A percentile compares a stretch with the other conserved stretches of the same genome.
These are phyloP conservation scores for Ogataea sp. DNA, from an alignment of 805 yeast species.

Conservation along the genomic window DNA sequence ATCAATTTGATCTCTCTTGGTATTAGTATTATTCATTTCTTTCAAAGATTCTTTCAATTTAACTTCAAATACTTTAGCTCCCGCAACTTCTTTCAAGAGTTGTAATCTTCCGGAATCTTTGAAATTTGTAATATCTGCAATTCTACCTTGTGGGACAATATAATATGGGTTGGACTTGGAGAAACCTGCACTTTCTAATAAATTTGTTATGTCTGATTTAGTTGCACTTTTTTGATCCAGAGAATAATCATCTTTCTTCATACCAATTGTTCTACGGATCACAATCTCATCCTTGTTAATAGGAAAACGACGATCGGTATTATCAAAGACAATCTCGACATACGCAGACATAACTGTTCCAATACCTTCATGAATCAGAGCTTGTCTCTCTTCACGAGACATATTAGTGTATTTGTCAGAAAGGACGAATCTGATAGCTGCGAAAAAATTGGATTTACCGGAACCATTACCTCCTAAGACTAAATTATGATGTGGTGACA, in stretches of 20 bases:
- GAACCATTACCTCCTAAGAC: conserved; percentile 93
- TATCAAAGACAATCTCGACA: conserved; percentile 85
- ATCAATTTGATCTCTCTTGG: conserved; percentile 63
- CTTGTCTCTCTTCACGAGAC: conserved; percentile 78
- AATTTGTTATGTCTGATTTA: conserved; percentile 69
- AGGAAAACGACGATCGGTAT: conserved; percentile 68
- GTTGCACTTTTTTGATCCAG: conserved; percentile 74
- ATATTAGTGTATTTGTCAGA: conserved; percentile 85
- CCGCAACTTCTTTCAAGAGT: conserved; percentile 85
- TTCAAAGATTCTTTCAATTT: conserved; percentile 71
- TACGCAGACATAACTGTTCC: conserved; percentile 87
- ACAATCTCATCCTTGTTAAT: conserved; percentile 59
- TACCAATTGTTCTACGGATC: conserved; percentile 85
- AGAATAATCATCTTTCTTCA: conserved; percentile 86
- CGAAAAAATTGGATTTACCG: conserved; percentile 92
- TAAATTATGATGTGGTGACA: conserved; percentile 80
- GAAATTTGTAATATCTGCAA: conserved; percentile 82
- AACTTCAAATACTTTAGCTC: conserved; percentile 84
- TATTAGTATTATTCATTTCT: conserved; percentile 68
- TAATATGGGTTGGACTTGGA: conserved; percentile 87
- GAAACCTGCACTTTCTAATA: conserved; percentile 88
- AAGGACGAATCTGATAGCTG: conserved; percentile 87
- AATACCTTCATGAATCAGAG: conserved; percentile 83
- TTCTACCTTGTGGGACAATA: conserved; percentile 94
- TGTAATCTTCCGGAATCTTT: conserved; percentile 75